Conservation (phyloP, 2,329 filamentous ascomycete species). For the Verticillium dahliae region DNA sequence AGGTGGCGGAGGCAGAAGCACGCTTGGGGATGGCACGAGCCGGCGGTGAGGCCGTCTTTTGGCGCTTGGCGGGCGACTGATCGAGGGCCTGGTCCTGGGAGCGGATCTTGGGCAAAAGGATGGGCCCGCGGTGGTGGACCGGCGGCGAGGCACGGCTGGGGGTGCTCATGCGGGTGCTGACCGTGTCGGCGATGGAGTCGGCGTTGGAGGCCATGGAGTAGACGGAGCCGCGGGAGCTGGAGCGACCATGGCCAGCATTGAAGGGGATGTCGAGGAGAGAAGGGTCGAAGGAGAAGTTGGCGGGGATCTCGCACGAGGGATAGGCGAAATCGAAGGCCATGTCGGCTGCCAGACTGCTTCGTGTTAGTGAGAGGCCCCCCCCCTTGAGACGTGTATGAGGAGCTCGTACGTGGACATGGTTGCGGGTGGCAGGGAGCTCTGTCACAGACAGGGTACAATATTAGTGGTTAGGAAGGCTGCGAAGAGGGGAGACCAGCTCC, state of each 20-base stretch:
- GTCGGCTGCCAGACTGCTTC: constrained; percentile 52
- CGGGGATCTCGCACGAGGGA: constrained; percentile 45
- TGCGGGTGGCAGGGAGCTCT: constrained; percentile 12
- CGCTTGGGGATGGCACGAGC: constrained; percentile 21
- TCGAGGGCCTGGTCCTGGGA: constrained; percentile 75
- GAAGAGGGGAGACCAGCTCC: constrained; percentile 12
- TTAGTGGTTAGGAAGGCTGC: constrained; percentile 4
- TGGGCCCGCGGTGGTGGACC: constrained; percentile 70
- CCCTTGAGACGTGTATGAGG: constrained; percentile 8
- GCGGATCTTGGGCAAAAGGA: constrained; percentile 79
- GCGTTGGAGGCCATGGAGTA: constrained; percentile 61
- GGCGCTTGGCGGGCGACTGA: constrained; percentile 42
- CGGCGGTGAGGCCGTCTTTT: constrained; percentile 44
- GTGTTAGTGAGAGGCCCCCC: constrained; percentile 17
- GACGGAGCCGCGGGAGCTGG: constrained; percentile 58
- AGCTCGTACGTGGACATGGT: constrained; percentile 35
- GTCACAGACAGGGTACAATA: constrained; percentile 8
- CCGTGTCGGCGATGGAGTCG: constrained; percentile 54
- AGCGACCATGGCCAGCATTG: constrained; percentile 50
- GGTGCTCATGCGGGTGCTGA: constrained; percentile 62
- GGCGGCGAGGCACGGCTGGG: constrained; percentile 61
- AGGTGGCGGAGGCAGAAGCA: constrained; percentile 14
- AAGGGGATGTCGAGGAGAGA: constrained; percentile 50
- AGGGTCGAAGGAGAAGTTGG: constrained; percentile 49
- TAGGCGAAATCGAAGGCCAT: constrained; percentile 57